Conservation (phyloP, 306 rosid genomes). For the Pyrus pyrifolia region DNA sequence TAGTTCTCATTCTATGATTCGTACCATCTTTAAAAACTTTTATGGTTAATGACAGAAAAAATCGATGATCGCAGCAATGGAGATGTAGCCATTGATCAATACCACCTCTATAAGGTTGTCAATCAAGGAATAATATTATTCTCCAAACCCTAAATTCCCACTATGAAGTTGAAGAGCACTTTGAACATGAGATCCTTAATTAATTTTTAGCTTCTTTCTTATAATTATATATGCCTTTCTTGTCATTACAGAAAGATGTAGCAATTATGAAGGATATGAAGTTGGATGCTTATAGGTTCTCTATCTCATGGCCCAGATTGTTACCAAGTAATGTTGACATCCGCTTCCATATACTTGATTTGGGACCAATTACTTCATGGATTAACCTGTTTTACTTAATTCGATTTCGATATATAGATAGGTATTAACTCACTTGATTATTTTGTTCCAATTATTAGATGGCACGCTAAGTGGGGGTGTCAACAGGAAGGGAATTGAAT, state of each 20-base stretch:
- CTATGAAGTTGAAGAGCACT: too few species aligned
- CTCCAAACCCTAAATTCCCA: too few species aligned
- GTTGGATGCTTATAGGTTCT: slow-evolving; percentile 57
- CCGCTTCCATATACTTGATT: neutral
- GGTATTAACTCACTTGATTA: too few species aligned
- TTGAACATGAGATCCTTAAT: neutral
- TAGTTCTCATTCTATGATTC: neutral
- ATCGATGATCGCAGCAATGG: slow-evolving; percentile 1
- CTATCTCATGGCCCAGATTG: slow-evolving; percentile 69
- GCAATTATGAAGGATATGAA: slow-evolving; percentile 44
- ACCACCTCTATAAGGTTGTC: slow-evolving; percentile 13
- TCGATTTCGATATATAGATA: neutral
- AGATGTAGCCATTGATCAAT: slow-evolving; percentile 23
- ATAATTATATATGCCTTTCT: neutral
- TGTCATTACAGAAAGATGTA: slow-evolving; percentile 46
- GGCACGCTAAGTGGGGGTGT: slow-evolving; percentile 50
- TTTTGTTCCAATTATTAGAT: slow-evolving; percentile 11
- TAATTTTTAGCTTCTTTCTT: neutral
- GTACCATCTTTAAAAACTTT: too few species aligned
- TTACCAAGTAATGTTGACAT: slow-evolving; percentile 43
- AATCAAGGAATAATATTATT: neutral
- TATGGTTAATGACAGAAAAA: neutral
- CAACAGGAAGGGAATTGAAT: slow-evolving; percentile 40
- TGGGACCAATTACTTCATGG: neutral
- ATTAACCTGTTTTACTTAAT: neutral